Percentiles rank a stretch among this genome's conserved stretches.
phyloP scores from a whole-genome alignment of 345 rosid species.

The Gossypium stocksii region DNA sequence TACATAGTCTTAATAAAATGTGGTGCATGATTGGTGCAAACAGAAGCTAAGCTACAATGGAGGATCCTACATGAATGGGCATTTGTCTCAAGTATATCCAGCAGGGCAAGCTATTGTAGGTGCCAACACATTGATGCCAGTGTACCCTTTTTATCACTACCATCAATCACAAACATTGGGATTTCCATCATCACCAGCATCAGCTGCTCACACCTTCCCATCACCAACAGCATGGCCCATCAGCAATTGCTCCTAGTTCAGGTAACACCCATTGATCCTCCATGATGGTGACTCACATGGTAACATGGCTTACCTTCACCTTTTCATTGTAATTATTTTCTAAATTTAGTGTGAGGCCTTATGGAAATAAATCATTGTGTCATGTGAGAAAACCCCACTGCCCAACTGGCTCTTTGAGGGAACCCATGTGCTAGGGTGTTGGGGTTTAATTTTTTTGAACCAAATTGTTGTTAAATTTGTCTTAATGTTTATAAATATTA shows the following conservation, averaged over 20 bases:
- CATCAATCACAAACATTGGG: constrained; percentile 81
- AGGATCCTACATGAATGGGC: constrained; percentile 71
- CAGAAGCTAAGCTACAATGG: constrained; percentile 69
- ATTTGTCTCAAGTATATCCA: constrained; percentile 57
- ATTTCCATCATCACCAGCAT: constrained; percentile 22
- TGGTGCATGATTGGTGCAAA: constrained; percentile 15
- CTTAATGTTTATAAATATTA: background rate
- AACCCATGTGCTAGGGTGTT: constrained; percentile 1
- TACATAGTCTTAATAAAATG: background rate
- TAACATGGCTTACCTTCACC: background rate
- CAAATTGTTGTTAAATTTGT: background rate
- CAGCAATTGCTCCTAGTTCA: constrained; percentile 43
- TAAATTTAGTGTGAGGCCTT: background rate
- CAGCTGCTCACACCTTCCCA: constrained; percentile 48
- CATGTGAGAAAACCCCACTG: background rate
- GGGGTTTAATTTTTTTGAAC: background rate
- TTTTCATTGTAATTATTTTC: background rate
- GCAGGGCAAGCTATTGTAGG: constrained; percentile 64
- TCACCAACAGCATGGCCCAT: constrained; percentile 42
- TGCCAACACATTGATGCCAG: constrained; percentile 68
- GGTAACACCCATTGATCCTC: constrained; percentile 35
- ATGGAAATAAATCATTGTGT: background rate
- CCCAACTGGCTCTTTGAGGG: background rate
- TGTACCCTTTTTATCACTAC: constrained; percentile 70
- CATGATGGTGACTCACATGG: constrained; percentile 21